Percentiles rank a stretch among this genome's conserved stretches.
Conservation (phyloP, 2,329 filamentous ascomycete species). For the Beauveria rudraprayagi region DNA sequence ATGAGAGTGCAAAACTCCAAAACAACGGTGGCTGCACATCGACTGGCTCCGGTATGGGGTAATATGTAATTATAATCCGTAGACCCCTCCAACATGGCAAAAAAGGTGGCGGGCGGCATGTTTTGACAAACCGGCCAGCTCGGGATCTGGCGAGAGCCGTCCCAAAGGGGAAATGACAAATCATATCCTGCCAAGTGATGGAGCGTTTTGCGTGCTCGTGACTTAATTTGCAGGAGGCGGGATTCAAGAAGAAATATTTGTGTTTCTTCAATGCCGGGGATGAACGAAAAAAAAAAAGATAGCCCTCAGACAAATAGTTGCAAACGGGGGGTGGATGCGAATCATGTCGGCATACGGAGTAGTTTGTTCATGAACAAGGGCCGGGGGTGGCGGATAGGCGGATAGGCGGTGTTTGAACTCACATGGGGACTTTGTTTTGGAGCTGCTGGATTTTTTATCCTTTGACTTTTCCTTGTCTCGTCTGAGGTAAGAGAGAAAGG, state of each 20-base stretch:
- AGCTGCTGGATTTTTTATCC: not conserved
- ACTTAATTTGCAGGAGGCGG: no score
- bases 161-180: constrained; percentile 9
- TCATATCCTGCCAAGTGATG: not conserved
- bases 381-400: not conserved
- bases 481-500: constrained; percentile 10
- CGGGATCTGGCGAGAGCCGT: not conserved
- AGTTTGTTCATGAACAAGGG: not conserved
- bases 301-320: not conserved
- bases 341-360: no score
- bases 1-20: not conserved
- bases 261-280: not conserved
- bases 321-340: not conserved
- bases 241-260: no score
- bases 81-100: not conserved
- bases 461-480: constrained; percentile 7
- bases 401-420: not conserved
- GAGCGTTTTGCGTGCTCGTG: no score
- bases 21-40: not conserved
- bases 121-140: not conserved
- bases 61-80: not conserved
- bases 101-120: not conserved
- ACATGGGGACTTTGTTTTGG: constrained; percentile 6
- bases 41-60: not conserved
- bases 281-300: not conserved